Percentiles rank a stretch among this genome's conserved stretches.
Conservation (phyloP, 1,284 basidiomycete species). For the Xanthoconium separans region DNA sequence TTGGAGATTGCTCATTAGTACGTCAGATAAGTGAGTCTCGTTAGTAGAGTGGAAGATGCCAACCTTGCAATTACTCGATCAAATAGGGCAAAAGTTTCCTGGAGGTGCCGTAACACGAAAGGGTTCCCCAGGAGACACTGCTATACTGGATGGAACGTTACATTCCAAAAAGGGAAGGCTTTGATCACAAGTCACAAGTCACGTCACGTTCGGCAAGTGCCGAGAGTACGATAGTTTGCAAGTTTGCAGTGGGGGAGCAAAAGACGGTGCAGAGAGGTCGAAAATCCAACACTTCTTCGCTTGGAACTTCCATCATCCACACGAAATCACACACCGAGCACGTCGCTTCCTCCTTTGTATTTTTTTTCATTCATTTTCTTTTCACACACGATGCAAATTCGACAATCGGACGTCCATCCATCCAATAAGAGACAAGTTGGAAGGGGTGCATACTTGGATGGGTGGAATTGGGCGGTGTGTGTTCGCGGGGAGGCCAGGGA, state of each 20-base stretch:
- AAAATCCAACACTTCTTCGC: slow-evolving; percentile 32
- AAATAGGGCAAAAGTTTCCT: slow-evolving; percentile 10
- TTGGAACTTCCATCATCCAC: slow-evolving; percentile 34
- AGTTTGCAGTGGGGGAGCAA: slow-evolving; percentile 22
- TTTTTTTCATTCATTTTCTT: slow-evolving; percentile 9
- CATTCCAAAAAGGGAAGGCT: slow-evolving; percentile 22
- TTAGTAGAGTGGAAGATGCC: background rate
- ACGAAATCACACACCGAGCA: slow-evolving; percentile 12
- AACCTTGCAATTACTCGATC: background rate
- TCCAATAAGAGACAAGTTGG: background rate
- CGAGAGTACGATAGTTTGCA: slow-evolving; percentile 17
- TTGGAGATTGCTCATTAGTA: slow-evolving; percentile 20
- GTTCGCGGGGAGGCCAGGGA: slow-evolving; percentile 19
- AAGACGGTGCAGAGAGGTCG: slow-evolving; percentile 18
- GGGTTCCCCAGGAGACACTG: no score
- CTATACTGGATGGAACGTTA: background rate
- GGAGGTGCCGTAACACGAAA: slow-evolving; percentile 19
- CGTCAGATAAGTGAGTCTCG: slow-evolving; percentile 1
- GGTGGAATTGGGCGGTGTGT: slow-evolving; percentile 6
- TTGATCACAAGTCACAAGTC: slow-evolving; percentile 17
- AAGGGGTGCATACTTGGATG: background rate
- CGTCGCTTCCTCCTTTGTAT: background rate
- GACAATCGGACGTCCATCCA: background rate
- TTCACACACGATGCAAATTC: background rate
- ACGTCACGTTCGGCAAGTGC: slow-evolving; percentile 29